Conservation (phyloP, 2,329 filamentous ascomycete genomes). For the Stagonosporopsis cucurbitacearum region DNA sequence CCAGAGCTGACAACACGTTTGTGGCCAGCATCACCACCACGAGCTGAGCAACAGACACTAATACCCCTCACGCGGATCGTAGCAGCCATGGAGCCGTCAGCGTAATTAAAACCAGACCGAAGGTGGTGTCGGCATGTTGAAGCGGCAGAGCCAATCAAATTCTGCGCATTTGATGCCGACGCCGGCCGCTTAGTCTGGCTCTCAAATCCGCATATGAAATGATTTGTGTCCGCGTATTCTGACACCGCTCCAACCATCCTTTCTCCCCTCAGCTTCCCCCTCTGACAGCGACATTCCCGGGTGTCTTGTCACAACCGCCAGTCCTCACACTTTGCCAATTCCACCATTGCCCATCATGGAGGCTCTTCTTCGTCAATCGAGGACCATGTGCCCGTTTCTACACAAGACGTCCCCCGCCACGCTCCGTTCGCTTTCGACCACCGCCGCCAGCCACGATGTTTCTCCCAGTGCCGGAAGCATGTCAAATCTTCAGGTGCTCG, state of each 20-base stretch:
- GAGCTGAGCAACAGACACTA: constrained; percentile 1
- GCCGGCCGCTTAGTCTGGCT: constrained; percentile 26
- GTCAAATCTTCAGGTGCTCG: constrained; percentile 94
- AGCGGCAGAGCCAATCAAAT: constrained; percentile 32
- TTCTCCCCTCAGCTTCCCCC: constrained; percentile 2
- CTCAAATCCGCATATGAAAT: constrained; percentile 30
- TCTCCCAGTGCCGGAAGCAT: constrained; percentile 89
- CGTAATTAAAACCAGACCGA: constrained; percentile 26
- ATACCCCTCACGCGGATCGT: constrained; percentile 21
- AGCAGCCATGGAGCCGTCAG: constrained; percentile 19
- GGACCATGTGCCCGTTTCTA: constrained; percentile 96
- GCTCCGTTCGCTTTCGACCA: constrained; percentile 84
- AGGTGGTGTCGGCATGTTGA: constrained; percentile 24
- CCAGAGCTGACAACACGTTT: constrained; percentile 6
- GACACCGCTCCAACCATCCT: constrained; percentile 20
- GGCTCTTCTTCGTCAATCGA: constrained; percentile 90
- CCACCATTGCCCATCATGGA: constrained; percentile 70
- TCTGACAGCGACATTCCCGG: background rate
- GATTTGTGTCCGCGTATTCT: constrained; percentile 29
- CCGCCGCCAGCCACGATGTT: constrained; percentile 68
- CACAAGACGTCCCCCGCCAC: constrained; percentile 92
- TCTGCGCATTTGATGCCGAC: constrained; percentile 34
- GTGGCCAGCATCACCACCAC: constrained; percentile 1
- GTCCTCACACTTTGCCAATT: background rate
- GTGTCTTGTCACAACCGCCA: background rate